Percentiles rank a stretch among this genome's conserved stretches.
Evolutionary conservation across 2,329 filamentous ascomycete genomes (phyloP).

Genomic region (Sporothrix pseudoabietina): DNA sequence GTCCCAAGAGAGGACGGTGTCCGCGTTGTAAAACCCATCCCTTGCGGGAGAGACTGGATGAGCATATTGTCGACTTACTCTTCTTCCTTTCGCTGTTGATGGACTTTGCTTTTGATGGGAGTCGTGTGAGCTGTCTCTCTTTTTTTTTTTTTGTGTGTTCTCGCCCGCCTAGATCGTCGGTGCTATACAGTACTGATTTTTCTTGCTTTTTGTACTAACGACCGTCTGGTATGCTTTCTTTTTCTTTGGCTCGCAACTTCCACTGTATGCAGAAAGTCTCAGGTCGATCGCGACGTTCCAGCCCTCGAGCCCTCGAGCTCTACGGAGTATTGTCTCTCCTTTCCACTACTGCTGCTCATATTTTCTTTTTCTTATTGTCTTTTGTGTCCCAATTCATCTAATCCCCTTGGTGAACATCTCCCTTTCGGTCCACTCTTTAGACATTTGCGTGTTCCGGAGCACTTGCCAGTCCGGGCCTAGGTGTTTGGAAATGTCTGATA

Average conservation of each 20-base stretch:
- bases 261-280: background rate
- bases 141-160: background rate
- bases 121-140: slow-evolving; percentile 4
- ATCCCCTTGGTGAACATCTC: background rate
- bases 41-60: background rate
- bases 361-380: too few relatives aligned
- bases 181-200: background rate
- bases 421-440: slow-evolving; percentile 1
- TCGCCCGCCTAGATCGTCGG: background rate
- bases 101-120: background rate
- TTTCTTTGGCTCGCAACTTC: background rate
- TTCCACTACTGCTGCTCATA: background rate
- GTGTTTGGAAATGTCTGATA: slow-evolving; percentile 24
- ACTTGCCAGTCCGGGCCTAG: slow-evolving; percentile 22
- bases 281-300: background rate
- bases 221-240: background rate
- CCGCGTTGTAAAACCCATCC: background rate
- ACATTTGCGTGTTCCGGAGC: slow-evolving; percentile 22
- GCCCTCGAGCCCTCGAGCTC: background rate
- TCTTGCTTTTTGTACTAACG: background rate
- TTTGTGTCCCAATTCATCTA: background rate
- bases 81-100: background rate
- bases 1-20: background rate
- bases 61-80: background rate
- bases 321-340: background rate